These are phyloP conservation scores for Melaleuca alternifolia DNA, from an alignment of 345 rosid species.

Conservation along the genomic window DNA sequence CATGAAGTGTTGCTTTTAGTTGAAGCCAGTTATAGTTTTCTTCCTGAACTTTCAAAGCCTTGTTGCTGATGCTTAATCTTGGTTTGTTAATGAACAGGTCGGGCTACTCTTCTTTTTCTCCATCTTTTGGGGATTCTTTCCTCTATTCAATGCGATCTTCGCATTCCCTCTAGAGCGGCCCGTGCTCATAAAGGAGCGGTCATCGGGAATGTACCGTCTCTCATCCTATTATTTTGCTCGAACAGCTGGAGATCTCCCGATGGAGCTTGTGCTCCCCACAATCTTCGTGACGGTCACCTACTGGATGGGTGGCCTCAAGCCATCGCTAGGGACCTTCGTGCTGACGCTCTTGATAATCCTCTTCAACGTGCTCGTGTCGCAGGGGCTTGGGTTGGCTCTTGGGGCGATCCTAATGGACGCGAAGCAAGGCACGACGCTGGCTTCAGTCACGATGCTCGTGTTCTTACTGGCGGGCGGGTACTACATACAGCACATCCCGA, in stretches of 20 bases:
- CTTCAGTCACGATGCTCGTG: constrained; percentile 79
- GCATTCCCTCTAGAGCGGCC: constrained; percentile 85
- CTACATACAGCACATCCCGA: constrained; percentile 77
- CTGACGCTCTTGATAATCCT: constrained; percentile 60
- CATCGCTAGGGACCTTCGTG: constrained; percentile 47
- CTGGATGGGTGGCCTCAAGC: constrained; percentile 98
- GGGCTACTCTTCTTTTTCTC: constrained; percentile 89
- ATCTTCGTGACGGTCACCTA: constrained; percentile 60
- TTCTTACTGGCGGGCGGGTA: constrained; percentile 81
- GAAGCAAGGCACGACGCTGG: constrained; percentile 72
- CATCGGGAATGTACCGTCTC: constrained; percentile 84
- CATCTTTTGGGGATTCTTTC: constrained; percentile 89
- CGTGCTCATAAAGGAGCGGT: constrained; percentile 79
- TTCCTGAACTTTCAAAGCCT: not conserved
- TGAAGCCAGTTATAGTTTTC: not conserved
- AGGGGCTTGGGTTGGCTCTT: constrained; percentile 70
- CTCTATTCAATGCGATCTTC: constrained; percentile 72
- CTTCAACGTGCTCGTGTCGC: constrained; percentile 76
- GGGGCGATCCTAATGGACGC: constrained; percentile 84
- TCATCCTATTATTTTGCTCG: constrained; percentile 79
- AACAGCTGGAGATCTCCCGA: constrained; percentile 77
- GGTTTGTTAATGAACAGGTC: constrained; percentile 30
- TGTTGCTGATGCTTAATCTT: not conserved
- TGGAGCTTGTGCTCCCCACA: constrained; percentile 92
- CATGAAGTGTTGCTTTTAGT: not conserved